Evolutionary conservation across 129 eudicot species (phyloP).

Genomic region (Daucus carota): DH1_v3.0 NC_030381.2:48507501-48508000

Average conservation of each 20-base stretch:
- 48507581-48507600: slow-evolving; percentile 33
- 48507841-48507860: slow-evolving; percentile 14
- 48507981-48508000: neutral
- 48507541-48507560: neutral
- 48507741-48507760: slow-evolving; percentile 29
- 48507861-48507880: slow-evolving; percentile 17
- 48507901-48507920: slow-evolving; percentile 17
- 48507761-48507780: neutral
- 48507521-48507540: neutral
- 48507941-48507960: slow-evolving; percentile 22
- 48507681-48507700: slow-evolving; percentile 36
- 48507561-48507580: neutral
- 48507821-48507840: slow-evolving; percentile 14
- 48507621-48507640: slow-evolving; percentile 16
- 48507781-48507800: neutral
- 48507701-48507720: slow-evolving; percentile 28
- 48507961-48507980: slow-evolving; percentile 24
- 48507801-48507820: slow-evolving; percentile 18
- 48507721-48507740: slow-evolving; percentile 42
- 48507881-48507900: slow-evolving; percentile 2
- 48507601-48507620: slow-evolving; percentile 27
- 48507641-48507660: slow-evolving; percentile 33
- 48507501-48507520: no score
- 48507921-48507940: slow-evolving; percentile 18
- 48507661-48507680: slow-evolving; percentile 19